Conservation (phyloP, 2,329 filamentous ascomycete genomes). For the Ophiostoma novo-ulmi region DNA sequence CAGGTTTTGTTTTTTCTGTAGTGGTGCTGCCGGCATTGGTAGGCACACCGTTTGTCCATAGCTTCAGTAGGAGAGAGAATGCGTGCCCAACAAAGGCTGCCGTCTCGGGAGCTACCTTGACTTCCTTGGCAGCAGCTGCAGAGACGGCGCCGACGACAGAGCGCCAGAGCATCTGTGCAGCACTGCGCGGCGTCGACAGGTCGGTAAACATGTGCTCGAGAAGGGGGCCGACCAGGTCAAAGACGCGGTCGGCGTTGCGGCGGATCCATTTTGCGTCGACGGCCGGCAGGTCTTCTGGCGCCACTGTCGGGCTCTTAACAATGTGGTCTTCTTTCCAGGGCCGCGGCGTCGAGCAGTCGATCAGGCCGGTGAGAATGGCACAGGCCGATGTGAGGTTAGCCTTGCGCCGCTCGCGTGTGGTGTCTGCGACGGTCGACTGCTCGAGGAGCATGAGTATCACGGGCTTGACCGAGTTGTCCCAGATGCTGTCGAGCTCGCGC, state of each 20-base stretch:
- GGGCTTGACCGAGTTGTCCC: slow-evolving; percentile 67
- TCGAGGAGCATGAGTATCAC: slow-evolving; percentile 56
- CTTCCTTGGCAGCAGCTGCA: slow-evolving; percentile 72
- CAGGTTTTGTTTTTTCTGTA: background rate
- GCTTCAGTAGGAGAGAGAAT: slow-evolving; percentile 60
- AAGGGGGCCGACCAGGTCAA: slow-evolving; percentile 56
- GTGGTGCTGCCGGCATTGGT: slow-evolving; percentile 20
- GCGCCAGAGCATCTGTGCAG: slow-evolving; percentile 52
- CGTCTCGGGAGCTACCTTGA: slow-evolving; percentile 80
- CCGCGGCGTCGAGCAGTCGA: slow-evolving; percentile 54
- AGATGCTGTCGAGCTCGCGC: slow-evolving; percentile 67
- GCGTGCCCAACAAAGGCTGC: slow-evolving; percentile 71
- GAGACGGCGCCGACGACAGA: slow-evolving; percentile 59
- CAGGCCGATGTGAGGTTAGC: slow-evolving; percentile 56
- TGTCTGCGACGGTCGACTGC: slow-evolving; percentile 36
- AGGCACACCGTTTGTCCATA: slow-evolving; percentile 61
- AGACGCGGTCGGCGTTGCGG: slow-evolving; percentile 60
- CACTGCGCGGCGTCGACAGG: slow-evolving; percentile 56
- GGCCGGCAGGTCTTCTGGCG: slow-evolving; percentile 70
- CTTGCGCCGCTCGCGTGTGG: slow-evolving; percentile 30
- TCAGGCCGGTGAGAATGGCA: slow-evolving; percentile 66
- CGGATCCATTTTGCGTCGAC: slow-evolving; percentile 86
- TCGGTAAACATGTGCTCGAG: slow-evolving; percentile 58
- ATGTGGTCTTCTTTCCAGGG: slow-evolving; percentile 73
- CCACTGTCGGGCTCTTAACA: slow-evolving; percentile 52